A percentile compares a stretch with the other conserved stretches of the same genome.
Conservation (phyloP, 192 early-diverging fungal genomes). For the Backusella sp. region DNA sequence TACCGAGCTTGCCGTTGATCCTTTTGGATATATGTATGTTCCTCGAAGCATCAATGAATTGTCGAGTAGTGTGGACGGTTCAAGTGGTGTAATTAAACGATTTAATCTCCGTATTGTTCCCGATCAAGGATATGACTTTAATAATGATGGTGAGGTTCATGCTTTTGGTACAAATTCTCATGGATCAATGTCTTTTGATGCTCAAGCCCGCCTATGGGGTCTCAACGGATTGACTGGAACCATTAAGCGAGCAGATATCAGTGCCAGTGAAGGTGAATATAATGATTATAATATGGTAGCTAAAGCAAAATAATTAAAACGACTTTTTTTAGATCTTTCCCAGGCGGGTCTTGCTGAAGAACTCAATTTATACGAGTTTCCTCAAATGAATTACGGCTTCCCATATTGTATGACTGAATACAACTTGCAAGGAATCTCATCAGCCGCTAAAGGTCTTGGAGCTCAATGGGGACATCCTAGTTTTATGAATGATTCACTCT, state of each 20-base stretch:
- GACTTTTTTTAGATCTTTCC: conserved; percentile 3
- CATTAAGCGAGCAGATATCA: conserved; percentile 13
- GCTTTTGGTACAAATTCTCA: conserved; percentile 25
- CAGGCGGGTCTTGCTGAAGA: conserved; percentile 16
- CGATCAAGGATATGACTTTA: conserved; percentile 28
- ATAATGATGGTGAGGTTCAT: conserved; percentile 20
- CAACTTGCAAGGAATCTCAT: background rate
- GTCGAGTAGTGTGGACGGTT: background rate
- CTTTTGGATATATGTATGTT: conserved; percentile 26
- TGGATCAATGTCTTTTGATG: conserved; percentile 29
- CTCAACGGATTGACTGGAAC: conserved; percentile 1
- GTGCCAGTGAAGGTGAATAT: background rate
- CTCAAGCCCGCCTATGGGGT: conserved; percentile 34
- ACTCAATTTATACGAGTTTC: conserved; percentile 24
- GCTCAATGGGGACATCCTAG: conserved; percentile 18
- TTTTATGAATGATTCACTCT: conserved; percentile 1
- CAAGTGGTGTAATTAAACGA: conserved; percentile 23
- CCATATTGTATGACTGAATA: conserved; percentile 24
- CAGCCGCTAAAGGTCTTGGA: background rate
- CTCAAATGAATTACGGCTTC: conserved; percentile 24
- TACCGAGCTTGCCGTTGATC: conserved; percentile 27
- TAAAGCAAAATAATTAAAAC: background rate
- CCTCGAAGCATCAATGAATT: conserved; percentile 6
- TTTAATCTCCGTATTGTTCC: conserved; percentile 25
- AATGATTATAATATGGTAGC: background rate